Conservation (phyloP, 108 stramenopile species). For the Skeletonema grethae region DNA sequence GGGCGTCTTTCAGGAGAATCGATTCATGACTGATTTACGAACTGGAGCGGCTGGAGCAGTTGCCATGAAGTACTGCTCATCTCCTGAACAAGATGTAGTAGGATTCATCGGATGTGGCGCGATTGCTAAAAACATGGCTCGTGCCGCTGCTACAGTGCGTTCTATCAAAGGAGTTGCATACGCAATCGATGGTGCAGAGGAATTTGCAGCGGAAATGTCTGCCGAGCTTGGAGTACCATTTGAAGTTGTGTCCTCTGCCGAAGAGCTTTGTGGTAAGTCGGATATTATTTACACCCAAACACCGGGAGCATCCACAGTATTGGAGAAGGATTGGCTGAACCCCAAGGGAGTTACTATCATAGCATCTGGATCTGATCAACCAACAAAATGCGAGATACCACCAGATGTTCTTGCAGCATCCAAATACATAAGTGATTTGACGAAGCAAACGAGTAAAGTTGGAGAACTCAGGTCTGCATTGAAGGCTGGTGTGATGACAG, state of each 20-base stretch:
- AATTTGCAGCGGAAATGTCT: slow-evolving; percentile 81
- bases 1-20: slow-evolving; percentile 92
- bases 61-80: slow-evolving; percentile 83
- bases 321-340: slow-evolving; percentile 82
- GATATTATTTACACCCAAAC: slow-evolving; percentile 94
- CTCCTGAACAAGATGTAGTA: slow-evolving; percentile 66
- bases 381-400: slow-evolving; percentile 94
- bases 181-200: slow-evolving; percentile 74
- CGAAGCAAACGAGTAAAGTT: slow-evolving; percentile 89
- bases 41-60: slow-evolving; percentile 94
- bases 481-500: slow-evolving; percentile 87
- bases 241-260: slow-evolving; percentile 69
- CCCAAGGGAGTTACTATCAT: slow-evolving; percentile 91
- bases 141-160: slow-evolving; percentile 80
- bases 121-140: slow-evolving; percentile 91
- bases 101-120: slow-evolving; percentile 91
- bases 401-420: slow-evolving; percentile 73
- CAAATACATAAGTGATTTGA: slow-evolving; percentile 88
- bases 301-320: slow-evolving; percentile 71
- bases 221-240: slow-evolving; percentile 82
- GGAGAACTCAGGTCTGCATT: slow-evolving; percentile 89
- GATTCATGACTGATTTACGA: slow-evolving; percentile 95
- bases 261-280: slow-evolving; percentile 70
- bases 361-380: slow-evolving; percentile 92
- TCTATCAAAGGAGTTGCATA: slow-evolving; percentile 82